Evolutionary conservation across 441 rosid genomes (phyloP), one percentile per base, ranked within the genome.

Genomic region (Pelargonium fulgidum): DNA sequence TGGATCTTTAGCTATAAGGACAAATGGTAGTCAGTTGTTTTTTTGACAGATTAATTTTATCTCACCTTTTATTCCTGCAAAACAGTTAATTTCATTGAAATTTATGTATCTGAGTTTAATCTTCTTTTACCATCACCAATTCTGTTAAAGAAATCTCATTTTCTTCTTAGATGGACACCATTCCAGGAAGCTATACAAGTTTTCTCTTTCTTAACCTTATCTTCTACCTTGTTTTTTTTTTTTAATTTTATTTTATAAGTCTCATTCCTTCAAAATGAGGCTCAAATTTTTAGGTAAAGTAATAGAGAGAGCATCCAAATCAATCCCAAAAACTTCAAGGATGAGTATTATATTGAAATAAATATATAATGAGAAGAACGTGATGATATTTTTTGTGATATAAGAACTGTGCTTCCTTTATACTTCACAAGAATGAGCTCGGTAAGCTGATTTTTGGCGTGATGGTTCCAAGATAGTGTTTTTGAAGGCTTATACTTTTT

Each of bases 71-170:
- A 54, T 29, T 29, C 36, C 36, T 4, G 4, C 7, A 54, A 52
- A 54, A 9, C 61, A 54, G 17, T 54, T 17, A 54, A 14, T 54
- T 3, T 16, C 22, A 17, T 54, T 54, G 19, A 14, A 3, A 54
- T 54, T 54, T 14, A 7, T 54, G 19, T 16, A 52, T 52, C 59
- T 13, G 14, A 14, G 59, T 16, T 17, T n/a, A 52, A 52, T 14
- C 59, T 52, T 52, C 59, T 52, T 52, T 8, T 14, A 52, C 59
- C 7, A n/a, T 52, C 59, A 52, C 59, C 22, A 52, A 52, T 52
- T 52, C 59, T 52, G 59, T 52, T 50, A 19, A 52, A 14, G 59
- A 52, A 3, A 52, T 52, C 59, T 52, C 59, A 52, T 52, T 52
- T 52, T 45, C 59, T 14, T 52, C 59, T 4, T 52, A 52, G 59